phyloP scores from a whole-genome alignment of 768 basidiomycete genomes.

The Punctularia strigosozonata region DNA sequence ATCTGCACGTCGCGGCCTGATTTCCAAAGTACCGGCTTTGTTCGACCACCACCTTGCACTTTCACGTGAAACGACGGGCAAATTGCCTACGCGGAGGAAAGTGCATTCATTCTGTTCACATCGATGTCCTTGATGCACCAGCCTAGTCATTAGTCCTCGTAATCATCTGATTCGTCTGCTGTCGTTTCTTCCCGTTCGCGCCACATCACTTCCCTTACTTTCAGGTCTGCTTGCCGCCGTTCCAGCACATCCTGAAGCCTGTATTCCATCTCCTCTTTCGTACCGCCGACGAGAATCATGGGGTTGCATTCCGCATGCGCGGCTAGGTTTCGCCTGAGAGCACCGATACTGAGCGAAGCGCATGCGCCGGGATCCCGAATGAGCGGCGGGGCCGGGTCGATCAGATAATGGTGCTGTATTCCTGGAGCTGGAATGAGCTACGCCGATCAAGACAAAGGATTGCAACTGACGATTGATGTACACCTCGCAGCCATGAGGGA shows the following conservation, averaged over 20 bases:
- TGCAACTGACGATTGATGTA: constrained; percentile 39
- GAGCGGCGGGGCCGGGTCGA: constrained; percentile 36
- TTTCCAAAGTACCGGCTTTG: too few species aligned
- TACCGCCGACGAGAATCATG: constrained; percentile 31
- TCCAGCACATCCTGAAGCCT: constrained; percentile 35
- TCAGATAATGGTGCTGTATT: constrained; percentile 33
- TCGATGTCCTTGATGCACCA: too few species aligned
- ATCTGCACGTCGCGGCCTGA: too few species aligned
- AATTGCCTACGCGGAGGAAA: too few species aligned
- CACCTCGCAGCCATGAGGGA: constrained; percentile 37
- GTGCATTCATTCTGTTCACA: too few species aligned
- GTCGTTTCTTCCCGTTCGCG: constrained; percentile 7
- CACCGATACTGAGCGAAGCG: constrained; percentile 28
- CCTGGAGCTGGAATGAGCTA: constrained; percentile 18
- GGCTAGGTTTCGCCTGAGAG: constrained; percentile 43
- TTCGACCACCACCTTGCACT: too few species aligned
- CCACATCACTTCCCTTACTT: constrained; percentile 34
- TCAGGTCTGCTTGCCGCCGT: constrained; percentile 35
- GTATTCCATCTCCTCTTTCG: constrained; percentile 35
- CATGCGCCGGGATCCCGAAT: constrained; percentile 31
- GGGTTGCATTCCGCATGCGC: constrained; percentile 41
- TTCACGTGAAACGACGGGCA: too few species aligned
- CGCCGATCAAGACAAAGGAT: not conserved
- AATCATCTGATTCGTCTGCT: too few species aligned
- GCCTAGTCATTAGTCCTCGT: too few species aligned